Evolutionary conservation across 768 basidiomycete species (phyloP).

Genomic region (Porphyrellus cyaneotinctus): DNA sequence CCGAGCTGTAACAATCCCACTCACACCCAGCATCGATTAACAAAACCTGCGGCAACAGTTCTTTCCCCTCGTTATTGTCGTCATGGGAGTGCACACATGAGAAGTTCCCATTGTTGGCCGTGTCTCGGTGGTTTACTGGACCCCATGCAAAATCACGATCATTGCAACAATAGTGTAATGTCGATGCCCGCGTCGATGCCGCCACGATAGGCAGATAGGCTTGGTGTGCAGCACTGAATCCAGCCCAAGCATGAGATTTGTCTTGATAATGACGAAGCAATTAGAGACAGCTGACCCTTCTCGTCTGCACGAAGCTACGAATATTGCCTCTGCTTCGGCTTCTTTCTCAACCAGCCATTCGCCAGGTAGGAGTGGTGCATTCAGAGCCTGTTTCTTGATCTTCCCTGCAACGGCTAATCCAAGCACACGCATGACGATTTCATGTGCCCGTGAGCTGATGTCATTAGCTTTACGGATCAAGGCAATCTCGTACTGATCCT

Average conservation of each 20-base stretch:
- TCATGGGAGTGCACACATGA: constrained; percentile 33
- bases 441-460: constrained; percentile 88
- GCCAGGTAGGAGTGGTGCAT: constrained; percentile 54
- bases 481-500: constrained; percentile 69
- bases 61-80: constrained; percentile 17
- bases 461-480: constrained; percentile 75
- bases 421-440: constrained; percentile 87
- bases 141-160: constrained; percentile 86
- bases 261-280: background rate
- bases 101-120: constrained; percentile 48
- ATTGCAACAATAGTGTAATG: constrained; percentile 94
- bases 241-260: background rate
- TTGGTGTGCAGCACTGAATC: constrained; percentile 68
- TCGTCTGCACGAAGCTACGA: constrained; percentile 83
- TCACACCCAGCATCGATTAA: constrained; percentile 96
- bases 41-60: constrained; percentile 64
- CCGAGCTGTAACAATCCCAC: constrained; percentile 65
- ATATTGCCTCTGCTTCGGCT: constrained; percentile 90
- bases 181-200: constrained; percentile 79
- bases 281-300: constrained; percentile 59
- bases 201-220: constrained; percentile 94
- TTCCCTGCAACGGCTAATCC: constrained; percentile 65
- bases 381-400: constrained; percentile 41
- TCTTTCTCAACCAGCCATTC: constrained; percentile 93
- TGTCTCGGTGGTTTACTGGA: constrained; percentile 55